Percentiles rank a stretch among this genome's conserved stretches.
Evolutionary conservation across 1,284 basidiomycete genomes (phyloP).

Genomic region (Cryptococcus depauperatus): DNA sequence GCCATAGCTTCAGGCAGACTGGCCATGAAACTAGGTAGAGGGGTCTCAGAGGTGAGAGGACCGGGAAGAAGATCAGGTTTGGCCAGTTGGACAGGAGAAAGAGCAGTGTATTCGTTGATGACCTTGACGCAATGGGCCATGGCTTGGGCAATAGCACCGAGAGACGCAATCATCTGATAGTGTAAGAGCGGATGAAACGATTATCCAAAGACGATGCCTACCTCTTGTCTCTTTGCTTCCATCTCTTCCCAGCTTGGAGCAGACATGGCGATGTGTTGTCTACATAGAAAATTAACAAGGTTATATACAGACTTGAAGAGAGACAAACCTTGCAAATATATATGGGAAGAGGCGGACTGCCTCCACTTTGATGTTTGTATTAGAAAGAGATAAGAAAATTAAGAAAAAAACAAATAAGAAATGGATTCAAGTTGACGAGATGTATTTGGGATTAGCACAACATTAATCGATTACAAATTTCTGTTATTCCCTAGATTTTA

Average conservation of each 20-base stretch:
- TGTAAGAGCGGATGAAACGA: neutral
- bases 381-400: neutral
- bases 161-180: constrained; percentile 43
- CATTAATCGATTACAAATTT: too few species aligned
- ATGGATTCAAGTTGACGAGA: too few species aligned
- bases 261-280: constrained; percentile 14
- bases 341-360: neutral
- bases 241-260: constrained; percentile 37
- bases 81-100: constrained; percentile 28
- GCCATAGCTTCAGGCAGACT: constrained; percentile 12
- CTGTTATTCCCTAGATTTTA: too few species aligned
- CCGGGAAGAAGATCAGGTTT: constrained; percentile 9
- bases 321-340: neutral
- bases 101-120: constrained; percentile 42
- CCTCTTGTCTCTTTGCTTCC: constrained; percentile 41
- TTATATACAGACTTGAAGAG: neutral
- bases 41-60: constrained; percentile 3
- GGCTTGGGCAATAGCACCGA: constrained; percentile 41
- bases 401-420: neutral
- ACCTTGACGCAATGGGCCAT: constrained; percentile 41
- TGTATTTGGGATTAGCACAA: too few species aligned
- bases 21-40: too few species aligned
- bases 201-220: constrained; percentile 12
- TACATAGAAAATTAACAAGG: neutral
- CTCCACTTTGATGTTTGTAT: neutral